phyloP scores from a whole-genome alignment of 2,329 filamentous ascomycete genomes.

The Xylariaceae sp. region DNA sequence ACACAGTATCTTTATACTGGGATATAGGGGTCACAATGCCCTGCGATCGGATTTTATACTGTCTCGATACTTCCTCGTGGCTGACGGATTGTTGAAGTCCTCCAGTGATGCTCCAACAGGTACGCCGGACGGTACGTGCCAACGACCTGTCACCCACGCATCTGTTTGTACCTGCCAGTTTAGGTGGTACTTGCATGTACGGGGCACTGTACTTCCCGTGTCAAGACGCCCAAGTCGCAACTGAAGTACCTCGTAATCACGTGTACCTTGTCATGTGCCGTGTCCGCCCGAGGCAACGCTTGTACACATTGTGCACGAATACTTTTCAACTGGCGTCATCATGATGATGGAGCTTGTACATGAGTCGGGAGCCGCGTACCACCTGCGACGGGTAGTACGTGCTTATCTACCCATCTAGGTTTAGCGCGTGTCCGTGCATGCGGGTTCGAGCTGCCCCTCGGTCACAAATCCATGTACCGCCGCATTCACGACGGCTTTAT shows the following conservation, averaged over 20 bases:
- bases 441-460: not conserved
- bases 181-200: not conserved
- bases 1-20: not conserved
- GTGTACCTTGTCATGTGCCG: not conserved
- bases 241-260: not conserved
- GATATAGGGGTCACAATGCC: not conserved
- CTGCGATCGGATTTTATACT: not conserved
- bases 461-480: not conserved
- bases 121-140: not conserved
- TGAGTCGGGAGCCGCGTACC: not conserved
- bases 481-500: not conserved
- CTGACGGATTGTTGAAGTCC: not conserved
- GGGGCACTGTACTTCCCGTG: not conserved
- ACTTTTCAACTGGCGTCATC: not conserved
- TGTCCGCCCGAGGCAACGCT: not conserved
- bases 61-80: not conserved
- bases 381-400: not conserved
- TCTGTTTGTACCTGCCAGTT: not conserved
- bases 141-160: not conserved
- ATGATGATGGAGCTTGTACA: not conserved
- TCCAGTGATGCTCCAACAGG: too few relatives aligned
- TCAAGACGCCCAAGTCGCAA: not conserved
- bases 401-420: not conserved
- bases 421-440: not conserved
- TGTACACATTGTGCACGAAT: not conserved